phyloP scores from a whole-genome alignment of 2,329 filamentous ascomycete genomes.

The Stemphylium lycopersici region DNA sequence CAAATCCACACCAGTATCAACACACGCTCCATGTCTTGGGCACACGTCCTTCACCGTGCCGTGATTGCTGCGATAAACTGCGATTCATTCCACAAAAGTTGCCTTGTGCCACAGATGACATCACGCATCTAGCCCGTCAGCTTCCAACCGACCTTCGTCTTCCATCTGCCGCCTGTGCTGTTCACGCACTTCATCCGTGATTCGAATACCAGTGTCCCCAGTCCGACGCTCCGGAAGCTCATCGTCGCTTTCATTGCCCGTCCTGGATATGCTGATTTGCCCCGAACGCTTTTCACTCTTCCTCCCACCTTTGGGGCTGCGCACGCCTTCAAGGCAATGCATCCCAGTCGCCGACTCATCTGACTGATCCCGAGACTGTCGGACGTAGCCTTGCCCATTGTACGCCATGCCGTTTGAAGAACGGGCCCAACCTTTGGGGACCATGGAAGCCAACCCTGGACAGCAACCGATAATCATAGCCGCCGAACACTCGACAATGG shows the following conservation, averaged over 20 bases:
- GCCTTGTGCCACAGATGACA: too few relatives aligned
- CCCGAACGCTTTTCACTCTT: conserved; percentile 9
- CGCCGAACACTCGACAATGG: conserved; percentile 45
- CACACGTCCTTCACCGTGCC: too few relatives aligned
- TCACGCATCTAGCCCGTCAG: not conserved
- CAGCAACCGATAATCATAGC: conserved; percentile 37
- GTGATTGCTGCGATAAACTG: too few relatives aligned
- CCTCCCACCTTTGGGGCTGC: conserved; percentile 9
- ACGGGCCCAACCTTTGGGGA: conserved; percentile 11
- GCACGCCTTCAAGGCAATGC: conserved; percentile 14
- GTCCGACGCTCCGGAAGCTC: conserved; percentile 15
- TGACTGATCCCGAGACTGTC: conserved; percentile 13
- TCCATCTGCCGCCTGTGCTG: conserved; percentile 8
- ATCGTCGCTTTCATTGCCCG: conserved; percentile 15
- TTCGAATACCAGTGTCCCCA: conserved; percentile 4
- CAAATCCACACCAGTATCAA: too few relatives aligned
- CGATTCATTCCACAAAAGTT: too few relatives aligned
- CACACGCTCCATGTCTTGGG: too few relatives aligned
- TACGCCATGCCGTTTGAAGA: conserved; percentile 5
- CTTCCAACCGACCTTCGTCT: not conserved
- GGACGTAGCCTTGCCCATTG: conserved; percentile 21
- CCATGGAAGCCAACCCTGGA: conserved; percentile 24
- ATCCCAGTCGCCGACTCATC: not conserved
- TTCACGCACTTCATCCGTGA: conserved; percentile 10
- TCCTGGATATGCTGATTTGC: conserved; percentile 7